Base-by-base conservation (phyloP, 257 asterid genomes). In the Nicotiana undulata region DNA sequence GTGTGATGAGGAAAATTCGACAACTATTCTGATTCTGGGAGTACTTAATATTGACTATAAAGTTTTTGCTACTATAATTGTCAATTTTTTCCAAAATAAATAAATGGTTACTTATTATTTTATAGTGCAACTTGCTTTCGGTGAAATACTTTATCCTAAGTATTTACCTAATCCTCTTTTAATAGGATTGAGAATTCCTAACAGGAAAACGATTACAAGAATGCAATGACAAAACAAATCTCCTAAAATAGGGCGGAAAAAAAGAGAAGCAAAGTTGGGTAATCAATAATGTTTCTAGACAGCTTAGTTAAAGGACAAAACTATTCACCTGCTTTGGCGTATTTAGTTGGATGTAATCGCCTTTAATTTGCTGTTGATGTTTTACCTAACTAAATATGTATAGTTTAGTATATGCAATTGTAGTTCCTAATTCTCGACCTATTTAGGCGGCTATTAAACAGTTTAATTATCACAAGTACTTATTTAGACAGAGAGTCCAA, bases 321-420 rank as follows among this genome's bases (percentile, higher is more conserved):
- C 24, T 24, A 72, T 49, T 46, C 60, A 24, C 34, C 32, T 13
- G 24, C 15, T 72, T 72, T 24, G 15, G 40, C 60, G 28, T 46
- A 72, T 15, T 22, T 22, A 46, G 37, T 22, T 46, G 78, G 60
- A 72, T 46, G 6, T 20, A 70, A 70, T 64, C 72, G 70, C 85
- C 17, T 40, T 56, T 13, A 59, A 10, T 72, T 58, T 31, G 67
- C 58, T 70, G 34, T 51, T 81, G 87, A 84, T 76, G 88, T 84
- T 80, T 76, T 82, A 86, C 89, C 90, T 74, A 85, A 86, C 85
- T 22, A 76, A 68, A 17, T 44, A 11, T 52, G 53, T 52, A 60
- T 67, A 34, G 61, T 28, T 79, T 64, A 53, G n/a, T 6, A 40
- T 9, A 60, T 12, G 5, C 6, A n/a, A 29, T 40, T 26, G 55